These are phyloP conservation scores for Glonium stellatum DNA, from an alignment of 495 filamentous ascomycete species.

Conservation along the genomic window DNA sequence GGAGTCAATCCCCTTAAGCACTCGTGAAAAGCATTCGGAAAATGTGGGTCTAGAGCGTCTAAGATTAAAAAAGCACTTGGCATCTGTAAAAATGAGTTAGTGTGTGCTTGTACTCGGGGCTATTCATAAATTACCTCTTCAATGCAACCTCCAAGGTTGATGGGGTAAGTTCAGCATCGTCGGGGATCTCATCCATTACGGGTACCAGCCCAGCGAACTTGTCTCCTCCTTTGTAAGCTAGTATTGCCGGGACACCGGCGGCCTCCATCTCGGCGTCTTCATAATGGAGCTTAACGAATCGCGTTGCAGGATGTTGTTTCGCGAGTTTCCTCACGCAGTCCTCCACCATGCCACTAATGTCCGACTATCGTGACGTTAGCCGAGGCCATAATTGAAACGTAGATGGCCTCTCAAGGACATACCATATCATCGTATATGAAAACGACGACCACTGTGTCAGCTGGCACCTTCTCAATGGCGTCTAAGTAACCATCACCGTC, in stretches of 20 bases:
- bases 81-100: neutral
- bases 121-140: constrained; percentile 42
- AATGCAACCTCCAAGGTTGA: constrained; percentile 56
- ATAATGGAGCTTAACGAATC: constrained; percentile 87
- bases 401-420: constrained; percentile 30
- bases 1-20: neutral
- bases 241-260: constrained; percentile 76
- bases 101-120: neutral
- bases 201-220: constrained; percentile 85
- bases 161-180: constrained; percentile 52
- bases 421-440: constrained; percentile 90
- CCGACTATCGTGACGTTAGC: constrained; percentile 49
- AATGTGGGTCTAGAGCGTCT: neutral
- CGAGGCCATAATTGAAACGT: neutral
- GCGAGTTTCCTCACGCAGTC: constrained; percentile 68
- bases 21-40: neutral
- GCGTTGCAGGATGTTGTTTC: constrained; percentile 56
- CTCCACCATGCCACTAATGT: constrained; percentile 68
- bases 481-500: constrained; percentile 90
- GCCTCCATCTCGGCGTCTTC: constrained; percentile 93
- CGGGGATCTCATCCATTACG: constrained; percentile 76
- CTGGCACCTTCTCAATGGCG: constrained; percentile 80
- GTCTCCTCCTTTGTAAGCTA: constrained; percentile 84
- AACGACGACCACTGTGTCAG: constrained; percentile 85
- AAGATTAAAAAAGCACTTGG: neutral